Base-by-base conservation (phyloP, 2,329 filamentous ascomycete genomes). In the Didymella lethalis region DNA sequence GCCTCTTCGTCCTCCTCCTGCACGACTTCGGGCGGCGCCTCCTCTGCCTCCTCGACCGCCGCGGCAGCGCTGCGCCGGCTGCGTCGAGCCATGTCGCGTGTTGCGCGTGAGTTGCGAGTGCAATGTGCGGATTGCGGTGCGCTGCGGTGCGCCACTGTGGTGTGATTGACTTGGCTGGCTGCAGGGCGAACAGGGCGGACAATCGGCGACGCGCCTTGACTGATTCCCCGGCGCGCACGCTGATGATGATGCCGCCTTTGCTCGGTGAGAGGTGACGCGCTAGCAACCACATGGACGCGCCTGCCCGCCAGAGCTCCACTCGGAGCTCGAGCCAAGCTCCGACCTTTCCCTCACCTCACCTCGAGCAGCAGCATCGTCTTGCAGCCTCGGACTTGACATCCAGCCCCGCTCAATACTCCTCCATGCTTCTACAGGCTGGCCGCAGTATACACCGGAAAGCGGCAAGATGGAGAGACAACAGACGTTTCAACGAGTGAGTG, bases 1-100 rank as follows among this genome's bases (percentile, higher is more conserved):
- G 23, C 23, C 44, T 67, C 67, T 51, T 64, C 70, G 57, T 69
- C 57, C 58, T 69, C 57, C 65, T 88, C 81, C 43, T 97, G 85
- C 48, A 68, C 64, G 54, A 71, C 67, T 45, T 64, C 46, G 43
- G 52, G 57, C 44, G 57, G 48, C 60, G 61, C 65, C 50, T 65
- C 72, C 38, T 65, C 67, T 25, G 70, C 67, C n/a, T 63, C 72
- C 25, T 70, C 68, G 4, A 66, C 62, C 53, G 74, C 75, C 57
- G 74, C 72, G 54, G 67, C 68, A 41, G 67, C 74, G 67, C 74
- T 77, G 48, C 75, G 72, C 66, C 76, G 74, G 64, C 74, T 77
- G 66, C 76, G 74, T 66, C 74, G 71, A 52, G 73, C 73, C 75
- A 76, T 77, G 55, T 67, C 70, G 73, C 69, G 73, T 74, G 64